Conservation (phyloP, 179 eudicot species). For the Drosera spatulata region DNA sequence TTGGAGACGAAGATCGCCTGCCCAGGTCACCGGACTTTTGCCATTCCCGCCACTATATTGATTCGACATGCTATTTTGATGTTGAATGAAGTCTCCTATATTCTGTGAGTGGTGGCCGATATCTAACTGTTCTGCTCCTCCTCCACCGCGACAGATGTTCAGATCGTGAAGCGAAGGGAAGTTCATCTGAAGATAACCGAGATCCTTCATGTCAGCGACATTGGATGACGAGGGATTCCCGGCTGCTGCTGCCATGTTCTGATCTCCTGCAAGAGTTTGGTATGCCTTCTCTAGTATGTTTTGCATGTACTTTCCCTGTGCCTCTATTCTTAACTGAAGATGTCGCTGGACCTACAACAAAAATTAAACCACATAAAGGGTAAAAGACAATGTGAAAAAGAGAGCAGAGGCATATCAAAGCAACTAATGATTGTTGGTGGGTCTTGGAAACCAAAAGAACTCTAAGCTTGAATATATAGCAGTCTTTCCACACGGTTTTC, state of each 20-base stretch:
- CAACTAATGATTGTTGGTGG: too few relatives aligned
- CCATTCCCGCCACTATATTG: constrained; percentile 17
- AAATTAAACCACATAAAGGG: not conserved
- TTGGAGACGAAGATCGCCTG: constrained; percentile 42
- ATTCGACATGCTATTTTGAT: constrained; percentile 30
- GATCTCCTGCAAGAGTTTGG: constrained; percentile 76
- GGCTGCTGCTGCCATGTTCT: constrained; percentile 22
- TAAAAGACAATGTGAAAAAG: not conserved
- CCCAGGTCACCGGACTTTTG: constrained; percentile 52
- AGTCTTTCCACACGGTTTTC: too few relatives aligned
- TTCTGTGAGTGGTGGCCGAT: constrained; percentile 12
- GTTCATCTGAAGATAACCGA: constrained; percentile 27
- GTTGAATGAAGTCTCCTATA: constrained; percentile 27
- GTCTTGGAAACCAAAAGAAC: too few relatives aligned
- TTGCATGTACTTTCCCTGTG: constrained; percentile 98
- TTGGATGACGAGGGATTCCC: constrained; percentile 14
- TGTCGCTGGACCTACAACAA: constrained; percentile 65
- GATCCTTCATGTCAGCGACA: constrained; percentile 37
- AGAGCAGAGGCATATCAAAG: too few relatives aligned
- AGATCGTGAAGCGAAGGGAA: constrained; percentile 82
- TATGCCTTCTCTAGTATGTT: constrained; percentile 84
- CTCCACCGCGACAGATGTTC: constrained; percentile 44
- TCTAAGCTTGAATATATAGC: too few relatives aligned
- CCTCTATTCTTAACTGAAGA: constrained; percentile 83
- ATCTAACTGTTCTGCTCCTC: constrained; percentile 20